Evolutionary conservation across 139 green algal species (phyloP), one percentile per base, ranked within the genome.

Genomic region (Asterochloris erici): DNA sequence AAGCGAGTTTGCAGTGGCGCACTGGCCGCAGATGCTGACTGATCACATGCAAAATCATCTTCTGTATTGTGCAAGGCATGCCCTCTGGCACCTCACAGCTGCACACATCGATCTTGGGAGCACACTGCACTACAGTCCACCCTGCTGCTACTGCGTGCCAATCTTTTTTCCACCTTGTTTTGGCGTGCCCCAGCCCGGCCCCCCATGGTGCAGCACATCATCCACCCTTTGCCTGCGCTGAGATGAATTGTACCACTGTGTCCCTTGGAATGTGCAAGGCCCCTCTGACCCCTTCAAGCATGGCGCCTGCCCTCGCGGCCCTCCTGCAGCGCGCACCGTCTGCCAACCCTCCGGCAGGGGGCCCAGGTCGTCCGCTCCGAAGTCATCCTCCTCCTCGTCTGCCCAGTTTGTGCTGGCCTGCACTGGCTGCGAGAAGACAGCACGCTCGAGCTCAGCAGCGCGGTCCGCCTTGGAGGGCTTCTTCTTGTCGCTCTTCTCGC

Each of bases 341-440:
- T 63, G 61, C 77, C 77, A 81, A 14, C 77, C 69, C 23, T 81
- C 77, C 0, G 77, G 82, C 64, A 77, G 66, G 17, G 64, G 47
- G 47, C 77, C 82, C 82, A 85, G 68, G 54, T 85, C 82, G 60
- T 82, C 64, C 9, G 66, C 82, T 54, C 82, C 82, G 54, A 82
- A 77, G 60, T 85, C 82, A 19, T 82, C 74, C n/a, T 85, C 82
- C 29, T 85, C 82, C 29, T 79, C 78, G 82, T 85, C 82, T 11
- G 82, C 82, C 82, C 82, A 85, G 69, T 85, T 85, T 68, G 54
- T 79, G 24, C 76, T 73, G 28, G 26, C 71, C 11, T 68, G 54
- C 16, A 63, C 64, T 60, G 76, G 76, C 47, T 77, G 64, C 19
- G 77, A 79, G 21, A 82, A 82, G 47, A 82, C 26, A 28, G 82